These are phyloP conservation scores for Alternaria ethzedia DNA, from an alignment of 2,329 filamentous ascomycete genomes.

Conservation along the genomic window DNA sequence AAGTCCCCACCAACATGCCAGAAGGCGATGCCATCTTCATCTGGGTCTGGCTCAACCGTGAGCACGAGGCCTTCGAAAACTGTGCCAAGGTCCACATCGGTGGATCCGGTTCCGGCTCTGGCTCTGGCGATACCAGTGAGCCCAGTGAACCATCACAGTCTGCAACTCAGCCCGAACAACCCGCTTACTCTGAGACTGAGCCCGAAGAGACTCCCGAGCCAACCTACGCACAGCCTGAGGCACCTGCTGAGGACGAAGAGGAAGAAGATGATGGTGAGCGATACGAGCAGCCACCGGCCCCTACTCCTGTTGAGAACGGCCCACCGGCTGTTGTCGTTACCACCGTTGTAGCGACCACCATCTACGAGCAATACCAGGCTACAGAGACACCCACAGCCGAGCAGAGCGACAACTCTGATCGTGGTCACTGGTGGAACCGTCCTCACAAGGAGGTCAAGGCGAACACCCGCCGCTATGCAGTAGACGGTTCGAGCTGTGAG, in stretches of 20 bases:
- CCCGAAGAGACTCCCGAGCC: constrained; percentile 12
- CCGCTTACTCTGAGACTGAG: constrained; percentile 15
- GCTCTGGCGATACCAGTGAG: constrained; percentile 11
- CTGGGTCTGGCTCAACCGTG: constrained; percentile 58
- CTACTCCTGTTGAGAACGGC: background rate
- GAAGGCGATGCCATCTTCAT: constrained; percentile 53
- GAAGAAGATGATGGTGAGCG: background rate
- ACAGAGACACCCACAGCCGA: constrained; percentile 10
- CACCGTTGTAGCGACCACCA: constrained; percentile 8
- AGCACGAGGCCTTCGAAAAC: constrained; percentile 55
- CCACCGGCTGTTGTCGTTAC: constrained; percentile 10
- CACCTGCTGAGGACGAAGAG: constrained; percentile 1
- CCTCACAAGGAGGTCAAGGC: constrained; percentile 19
- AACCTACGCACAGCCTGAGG: constrained; percentile 5
- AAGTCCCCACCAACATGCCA: constrained; percentile 52
- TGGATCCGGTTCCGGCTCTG: constrained; percentile 22
- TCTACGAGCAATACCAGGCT: constrained; percentile 1
- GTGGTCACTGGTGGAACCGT: constrained; percentile 2
- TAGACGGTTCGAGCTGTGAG: constrained; percentile 41
- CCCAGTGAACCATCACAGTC: constrained; percentile 16
- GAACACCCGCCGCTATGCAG: constrained; percentile 26
- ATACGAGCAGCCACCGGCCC: constrained; percentile 1
- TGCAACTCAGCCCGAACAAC: constrained; percentile 17
- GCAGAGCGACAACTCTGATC: constrained; percentile 7
- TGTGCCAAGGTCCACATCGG: constrained; percentile 55